Evolutionary conservation across 2,329 filamentous ascomycete species (phyloP).

Genomic region (Botrytis tulipae): DNA sequence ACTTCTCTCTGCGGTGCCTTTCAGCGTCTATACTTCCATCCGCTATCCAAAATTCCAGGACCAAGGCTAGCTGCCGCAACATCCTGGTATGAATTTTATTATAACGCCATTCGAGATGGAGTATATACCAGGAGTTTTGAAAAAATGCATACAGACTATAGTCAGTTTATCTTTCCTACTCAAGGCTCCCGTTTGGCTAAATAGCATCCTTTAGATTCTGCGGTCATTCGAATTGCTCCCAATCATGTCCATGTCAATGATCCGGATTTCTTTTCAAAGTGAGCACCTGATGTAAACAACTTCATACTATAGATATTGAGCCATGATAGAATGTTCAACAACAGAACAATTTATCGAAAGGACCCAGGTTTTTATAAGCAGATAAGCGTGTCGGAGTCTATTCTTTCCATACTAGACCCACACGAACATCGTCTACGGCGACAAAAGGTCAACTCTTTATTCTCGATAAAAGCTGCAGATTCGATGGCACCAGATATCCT

Average conservation of each 20-base stretch:
- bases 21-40: background rate
- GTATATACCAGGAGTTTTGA: background rate
- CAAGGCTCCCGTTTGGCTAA: background rate
- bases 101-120: slow-evolving; percentile 3
- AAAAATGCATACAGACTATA: background rate
- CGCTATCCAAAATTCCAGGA: background rate
- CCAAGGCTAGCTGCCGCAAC: background rate
- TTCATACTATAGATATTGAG: background rate
- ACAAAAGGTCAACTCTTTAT: slow-evolving; percentile 7
- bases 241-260: slow-evolving; percentile 8
- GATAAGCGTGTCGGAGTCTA: background rate
- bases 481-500: background rate
- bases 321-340: background rate
- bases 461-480: background rate
- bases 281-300: background rate
- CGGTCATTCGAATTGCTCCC: slow-evolving; percentile 2
- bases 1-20: background rate
- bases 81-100: slow-evolving; percentile 7
- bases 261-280: background rate
- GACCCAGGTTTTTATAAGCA: background rate
- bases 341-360: background rate
- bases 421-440: background rate
- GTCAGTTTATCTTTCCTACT: background rate
- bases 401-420: background rate
- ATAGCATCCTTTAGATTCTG: background rate